These are phyloP conservation scores for Dittrichia graveolens DNA, from an alignment of 129 eudicot genomes.

Conservation along the genomic window DNA sequence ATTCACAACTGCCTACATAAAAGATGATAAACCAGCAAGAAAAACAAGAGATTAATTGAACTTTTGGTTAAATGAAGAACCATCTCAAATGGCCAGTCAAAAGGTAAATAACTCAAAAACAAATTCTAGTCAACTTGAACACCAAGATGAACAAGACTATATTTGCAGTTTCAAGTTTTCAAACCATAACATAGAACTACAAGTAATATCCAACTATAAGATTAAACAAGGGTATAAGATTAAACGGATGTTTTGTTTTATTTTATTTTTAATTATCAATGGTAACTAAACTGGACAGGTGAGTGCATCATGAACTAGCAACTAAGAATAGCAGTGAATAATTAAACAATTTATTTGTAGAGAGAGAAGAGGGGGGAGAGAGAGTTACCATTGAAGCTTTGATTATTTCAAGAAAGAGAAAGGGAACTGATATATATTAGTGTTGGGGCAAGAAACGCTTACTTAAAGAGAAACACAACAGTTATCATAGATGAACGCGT, in stretches of 20 bases:
- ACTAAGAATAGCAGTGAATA: slow-evolving; percentile 4
- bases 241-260: too few species aligned
- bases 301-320: slow-evolving; percentile 18
- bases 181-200: background rate
- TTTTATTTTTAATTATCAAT: too few species aligned
- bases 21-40: too few species aligned
- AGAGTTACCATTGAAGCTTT: slow-evolving; percentile 38
- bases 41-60: background rate
- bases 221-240: too few species aligned
- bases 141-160: background rate
- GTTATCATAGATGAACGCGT: too few species aligned
- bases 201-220: background rate
- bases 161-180: too few species aligned
- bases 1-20: background rate
- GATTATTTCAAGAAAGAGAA: slow-evolving; percentile 21
- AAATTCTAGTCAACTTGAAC: background rate
- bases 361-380: background rate
- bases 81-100: background rate
- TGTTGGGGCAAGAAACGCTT: slow-evolving; percentile 16
- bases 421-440: background rate
- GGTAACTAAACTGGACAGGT: background rate
- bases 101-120: background rate
- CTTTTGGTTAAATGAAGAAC: background rate
- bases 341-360: background rate
- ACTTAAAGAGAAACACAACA: slow-evolving; percentile 19